Conservation (phyloP, 129 eudicot species). For the Ambrosia trifida region DNA sequence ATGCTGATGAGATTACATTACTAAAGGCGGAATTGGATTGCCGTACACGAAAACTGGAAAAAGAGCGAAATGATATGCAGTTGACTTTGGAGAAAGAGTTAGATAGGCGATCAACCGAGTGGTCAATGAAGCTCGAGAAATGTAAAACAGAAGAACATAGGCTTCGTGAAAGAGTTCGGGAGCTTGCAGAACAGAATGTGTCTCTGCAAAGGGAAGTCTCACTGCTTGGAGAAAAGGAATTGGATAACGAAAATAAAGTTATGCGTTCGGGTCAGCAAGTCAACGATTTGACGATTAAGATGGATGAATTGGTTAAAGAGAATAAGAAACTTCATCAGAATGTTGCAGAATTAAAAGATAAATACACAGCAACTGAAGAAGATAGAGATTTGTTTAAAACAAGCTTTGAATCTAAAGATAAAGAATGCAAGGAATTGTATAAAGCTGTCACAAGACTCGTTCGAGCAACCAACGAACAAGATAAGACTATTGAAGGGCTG, state of each 20-base stretch:
- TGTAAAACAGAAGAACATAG: conserved; percentile 83
- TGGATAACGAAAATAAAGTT: conserved; percentile 43
- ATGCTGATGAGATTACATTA: conserved; percentile 45
- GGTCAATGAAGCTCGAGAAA: conserved; percentile 85
- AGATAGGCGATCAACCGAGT: conserved; percentile 86
- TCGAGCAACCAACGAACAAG: conserved; percentile 81
- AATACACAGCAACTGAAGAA: conserved; percentile 56
- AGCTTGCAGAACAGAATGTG: conserved; percentile 96
- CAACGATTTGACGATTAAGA: conserved; percentile 44
- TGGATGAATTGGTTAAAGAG: conserved; percentile 56
- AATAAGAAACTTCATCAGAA: conserved; percentile 49
- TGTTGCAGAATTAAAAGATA: conserved; percentile 52
- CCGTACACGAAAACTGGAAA: conserved; percentile 60
- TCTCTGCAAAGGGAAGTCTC: conserved; percentile 89
- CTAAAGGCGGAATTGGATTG: conserved; percentile 52
- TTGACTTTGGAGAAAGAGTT: conserved; percentile 70
- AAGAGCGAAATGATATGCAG: conserved; percentile 78
- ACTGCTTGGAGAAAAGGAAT: conserved; percentile 64
- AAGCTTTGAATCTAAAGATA: conserved; percentile 68
- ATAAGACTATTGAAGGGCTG: conserved; percentile 76
- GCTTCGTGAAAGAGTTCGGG: conserved; percentile 91
- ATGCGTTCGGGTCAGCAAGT: conserved; percentile 54
- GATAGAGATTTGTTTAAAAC: conserved; percentile 55
- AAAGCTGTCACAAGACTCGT: conserved; percentile 58
- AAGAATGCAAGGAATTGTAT: conserved; percentile 83